Percentiles rank a stretch among this genome's conserved stretches.
Conservation (phyloP, 2,329 filamentous ascomycete genomes). For the Calonectria multiphialidica region DNA sequence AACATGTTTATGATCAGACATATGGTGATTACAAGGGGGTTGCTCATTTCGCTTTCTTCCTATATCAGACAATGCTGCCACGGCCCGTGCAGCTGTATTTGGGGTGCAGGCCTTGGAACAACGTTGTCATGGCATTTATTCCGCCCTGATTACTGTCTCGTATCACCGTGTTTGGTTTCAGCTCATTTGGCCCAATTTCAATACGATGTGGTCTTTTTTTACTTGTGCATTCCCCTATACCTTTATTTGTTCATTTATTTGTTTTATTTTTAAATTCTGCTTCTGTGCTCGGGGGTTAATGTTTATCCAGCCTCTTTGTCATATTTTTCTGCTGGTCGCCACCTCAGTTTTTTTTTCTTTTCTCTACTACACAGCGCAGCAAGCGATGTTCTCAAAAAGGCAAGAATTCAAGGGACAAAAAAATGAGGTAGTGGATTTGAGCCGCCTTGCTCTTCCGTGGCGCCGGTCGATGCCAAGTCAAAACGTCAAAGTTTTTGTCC, state of each 20-base stretch:
- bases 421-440: slow-evolving; percentile 17
- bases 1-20: slow-evolving; percentile 10
- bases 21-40: background rate
- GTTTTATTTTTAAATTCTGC: background rate
- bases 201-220: background rate
- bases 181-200: background rate
- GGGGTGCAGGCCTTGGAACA: background rate
- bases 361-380: background rate
- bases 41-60: slow-evolving; percentile 14
- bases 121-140: background rate
- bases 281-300: background rate
- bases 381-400: background rate
- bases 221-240: background rate
- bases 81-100: background rate
- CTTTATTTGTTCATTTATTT: background rate
- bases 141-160: background rate
- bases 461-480: slow-evolving; percentile 31
- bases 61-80: slow-evolving; percentile 1
- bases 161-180: background rate
- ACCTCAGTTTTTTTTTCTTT: background rate
- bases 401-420: background rate
- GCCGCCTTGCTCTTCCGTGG: slow-evolving; percentile 33
- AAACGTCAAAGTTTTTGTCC: slow-evolving; percentile 30
- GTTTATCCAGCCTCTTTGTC: background rate
- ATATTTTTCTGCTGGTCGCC: background rate